Conservation (phyloP, 768 basidiomycete species). For the Boletus barrowsii region DNA sequence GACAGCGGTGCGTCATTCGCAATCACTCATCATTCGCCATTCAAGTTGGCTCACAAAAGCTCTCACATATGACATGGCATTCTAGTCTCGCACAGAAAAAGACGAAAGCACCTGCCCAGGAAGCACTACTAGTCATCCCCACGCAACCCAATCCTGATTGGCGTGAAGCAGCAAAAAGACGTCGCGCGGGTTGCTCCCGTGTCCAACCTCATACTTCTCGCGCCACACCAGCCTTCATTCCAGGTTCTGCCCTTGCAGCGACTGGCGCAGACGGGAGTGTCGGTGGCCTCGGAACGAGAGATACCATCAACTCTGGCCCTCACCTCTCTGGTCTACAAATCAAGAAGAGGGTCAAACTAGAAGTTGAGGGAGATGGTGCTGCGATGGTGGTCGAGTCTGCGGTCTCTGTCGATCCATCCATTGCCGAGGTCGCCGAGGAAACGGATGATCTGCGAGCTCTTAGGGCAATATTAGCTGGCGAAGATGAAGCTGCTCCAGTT, state of each 20-base stretch:
- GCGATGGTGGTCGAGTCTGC: background rate
- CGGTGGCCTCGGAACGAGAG: constrained; percentile 72
- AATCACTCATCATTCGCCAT: constrained; percentile 9
- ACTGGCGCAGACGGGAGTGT: constrained; percentile 71
- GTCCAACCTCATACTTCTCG: constrained; percentile 9
- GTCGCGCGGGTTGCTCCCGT: constrained; percentile 32
- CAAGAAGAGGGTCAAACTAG: constrained; percentile 32
- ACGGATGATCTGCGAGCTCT: constrained; percentile 81
- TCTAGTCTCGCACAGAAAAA: constrained; percentile 43
- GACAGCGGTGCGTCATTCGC: constrained; percentile 75
- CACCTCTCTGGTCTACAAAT: constrained; percentile 66
- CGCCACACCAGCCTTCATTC: constrained; percentile 50
- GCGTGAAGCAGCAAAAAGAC: constrained; percentile 72
- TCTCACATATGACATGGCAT: constrained; percentile 7
- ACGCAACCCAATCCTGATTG: constrained; percentile 87
- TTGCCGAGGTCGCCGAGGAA: constrained; percentile 40
- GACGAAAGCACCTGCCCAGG: constrained; percentile 36
- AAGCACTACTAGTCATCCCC: constrained; percentile 80
- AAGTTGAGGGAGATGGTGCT: constrained; percentile 30
- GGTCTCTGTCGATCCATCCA: constrained; percentile 13
- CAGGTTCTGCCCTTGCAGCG: constrained; percentile 52
- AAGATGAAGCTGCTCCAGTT: constrained; percentile 34
- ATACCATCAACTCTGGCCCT: constrained; percentile 75
- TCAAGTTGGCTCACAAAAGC: constrained; percentile 77
- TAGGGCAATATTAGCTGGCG: constrained; percentile 68